phyloP scores from a whole-genome alignment of 2,329 filamentous ascomycete species.

The Penicillium sp. region DNA sequence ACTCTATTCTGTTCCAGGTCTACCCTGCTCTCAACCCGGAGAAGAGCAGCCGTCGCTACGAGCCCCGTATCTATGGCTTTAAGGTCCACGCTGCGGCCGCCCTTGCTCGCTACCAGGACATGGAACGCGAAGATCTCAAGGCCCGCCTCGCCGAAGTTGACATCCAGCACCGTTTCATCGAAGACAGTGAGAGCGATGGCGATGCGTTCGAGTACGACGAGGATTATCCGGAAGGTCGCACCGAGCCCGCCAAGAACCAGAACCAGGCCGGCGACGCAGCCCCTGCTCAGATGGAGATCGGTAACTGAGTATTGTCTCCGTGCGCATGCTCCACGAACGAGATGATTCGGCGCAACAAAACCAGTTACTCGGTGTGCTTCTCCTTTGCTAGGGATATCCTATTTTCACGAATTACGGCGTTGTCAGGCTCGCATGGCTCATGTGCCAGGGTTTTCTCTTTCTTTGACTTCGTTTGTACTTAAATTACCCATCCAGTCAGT shows the following conservation, averaged over 20 bases:
- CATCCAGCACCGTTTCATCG: slow-evolving; percentile 76
- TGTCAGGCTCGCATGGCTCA: slow-evolving; percentile 21
- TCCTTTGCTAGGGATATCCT: slow-evolving; percentile 19
- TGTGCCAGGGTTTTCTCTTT: slow-evolving; percentile 24
- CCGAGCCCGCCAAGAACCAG: slow-evolving; percentile 40
- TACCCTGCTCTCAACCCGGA: slow-evolving; percentile 86
- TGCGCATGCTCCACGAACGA: slow-evolving; percentile 15
- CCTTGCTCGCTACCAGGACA: slow-evolving; percentile 87
- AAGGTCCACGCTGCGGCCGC: slow-evolving; percentile 89
- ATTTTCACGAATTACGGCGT: slow-evolving; percentile 32
- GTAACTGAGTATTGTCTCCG: slow-evolving; percentile 26
- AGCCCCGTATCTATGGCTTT: slow-evolving; percentile 92
- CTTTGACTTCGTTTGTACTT: slow-evolving; percentile 21
- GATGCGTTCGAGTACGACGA: slow-evolving; percentile 49
- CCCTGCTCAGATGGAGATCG: slow-evolving; percentile 41
- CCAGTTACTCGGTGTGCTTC: slow-evolving; percentile 20
- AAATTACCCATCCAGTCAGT: slow-evolving; percentile 16
- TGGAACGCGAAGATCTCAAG: slow-evolving; percentile 78
- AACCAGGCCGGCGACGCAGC: slow-evolving; percentile 31
- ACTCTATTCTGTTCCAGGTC: slow-evolving; percentile 98
- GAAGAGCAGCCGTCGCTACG: slow-evolving; percentile 83
- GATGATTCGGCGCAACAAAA: slow-evolving; percentile 31
- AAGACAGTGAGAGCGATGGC: slow-evolving; percentile 66
- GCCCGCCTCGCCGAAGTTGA: slow-evolving; percentile 67
- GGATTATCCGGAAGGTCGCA: slow-evolving; percentile 13